phyloP scores from a whole-genome alignment of 495 filamentous ascomycete genomes.

The Penicillium desertorum region DNA sequence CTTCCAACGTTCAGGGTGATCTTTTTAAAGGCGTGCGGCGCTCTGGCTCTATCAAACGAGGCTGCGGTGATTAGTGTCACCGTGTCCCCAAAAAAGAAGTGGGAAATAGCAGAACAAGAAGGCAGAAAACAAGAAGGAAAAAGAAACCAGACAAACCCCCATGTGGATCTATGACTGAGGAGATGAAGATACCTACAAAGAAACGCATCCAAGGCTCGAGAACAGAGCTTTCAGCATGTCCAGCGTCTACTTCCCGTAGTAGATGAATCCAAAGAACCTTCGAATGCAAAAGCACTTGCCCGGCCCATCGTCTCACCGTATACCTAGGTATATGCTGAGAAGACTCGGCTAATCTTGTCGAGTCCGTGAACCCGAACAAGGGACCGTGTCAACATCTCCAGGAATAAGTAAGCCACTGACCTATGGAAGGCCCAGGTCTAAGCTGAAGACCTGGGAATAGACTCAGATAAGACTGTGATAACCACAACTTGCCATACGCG shows the following conservation, averaged over 20 bases:
- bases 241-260: background rate
- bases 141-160: background rate
- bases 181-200: background rate
- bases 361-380: background rate
- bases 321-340: background rate
- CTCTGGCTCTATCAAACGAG: too few species aligned
- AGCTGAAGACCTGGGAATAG: background rate
- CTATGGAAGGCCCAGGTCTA: background rate
- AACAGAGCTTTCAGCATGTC: background rate
- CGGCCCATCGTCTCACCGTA: background rate
- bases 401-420: background rate
- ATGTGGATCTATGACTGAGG: background rate
- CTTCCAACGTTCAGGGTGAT: background rate
- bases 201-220: background rate
- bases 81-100: background rate
- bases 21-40: background rate
- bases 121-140: background rate
- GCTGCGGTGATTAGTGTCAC: background rate
- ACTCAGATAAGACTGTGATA: background rate
- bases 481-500: background rate
- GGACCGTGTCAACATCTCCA: background rate
- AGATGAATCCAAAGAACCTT: background rate
- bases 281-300: background rate
- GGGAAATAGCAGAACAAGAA: background rate
- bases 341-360: background rate